Evolutionary conservation across 2,329 filamentous ascomycete species (phyloP).

Genomic region (Pyrenophora tritici-repentis): DNA sequence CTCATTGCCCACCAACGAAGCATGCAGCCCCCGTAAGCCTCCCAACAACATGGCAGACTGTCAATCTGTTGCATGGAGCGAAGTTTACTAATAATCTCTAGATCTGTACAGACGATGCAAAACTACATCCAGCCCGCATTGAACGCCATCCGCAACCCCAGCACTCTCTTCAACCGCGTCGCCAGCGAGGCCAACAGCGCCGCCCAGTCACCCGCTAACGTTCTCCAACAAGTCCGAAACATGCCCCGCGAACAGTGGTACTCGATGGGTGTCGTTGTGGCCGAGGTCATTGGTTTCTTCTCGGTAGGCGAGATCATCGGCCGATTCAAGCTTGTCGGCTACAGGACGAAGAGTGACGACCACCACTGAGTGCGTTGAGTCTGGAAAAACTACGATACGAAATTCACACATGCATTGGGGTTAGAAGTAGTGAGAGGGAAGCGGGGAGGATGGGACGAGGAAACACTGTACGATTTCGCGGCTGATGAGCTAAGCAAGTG

Average conservation of each 20-base stretch:
- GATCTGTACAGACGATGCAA: constrained; percentile 81
- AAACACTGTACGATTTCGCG: constrained; percentile 28
- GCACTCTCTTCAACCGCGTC: constrained; percentile 57
- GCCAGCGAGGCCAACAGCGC: constrained; percentile 47
- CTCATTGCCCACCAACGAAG: constrained; percentile 85
- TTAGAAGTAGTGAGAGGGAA: neutral
- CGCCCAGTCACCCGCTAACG: constrained; percentile 59
- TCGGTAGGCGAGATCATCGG: constrained; percentile 97
- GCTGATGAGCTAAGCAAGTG: constrained; percentile 20
- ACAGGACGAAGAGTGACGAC: constrained; percentile 55
- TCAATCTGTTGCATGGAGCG: neutral
- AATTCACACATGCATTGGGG: constrained; percentile 9
- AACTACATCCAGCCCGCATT: constrained; percentile 78
- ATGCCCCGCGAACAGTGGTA: constrained; percentile 72
- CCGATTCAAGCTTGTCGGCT: constrained; percentile 92
- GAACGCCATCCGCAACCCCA: constrained; percentile 73
- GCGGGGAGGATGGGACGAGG: neutral
- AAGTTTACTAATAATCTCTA: constrained; percentile 50
- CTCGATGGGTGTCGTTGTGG: constrained; percentile 75
- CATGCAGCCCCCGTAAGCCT: constrained; percentile 90
- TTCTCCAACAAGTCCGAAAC: constrained; percentile 67
- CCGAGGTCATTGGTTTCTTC: constrained; percentile 95
- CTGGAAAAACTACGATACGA: constrained; percentile 13
- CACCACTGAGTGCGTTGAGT: constrained; percentile 35
- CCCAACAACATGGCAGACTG: neutral